Conservation (phyloP, 495 filamentous ascomycete genomes). For the Tuber microsphaerosporum region DNA sequence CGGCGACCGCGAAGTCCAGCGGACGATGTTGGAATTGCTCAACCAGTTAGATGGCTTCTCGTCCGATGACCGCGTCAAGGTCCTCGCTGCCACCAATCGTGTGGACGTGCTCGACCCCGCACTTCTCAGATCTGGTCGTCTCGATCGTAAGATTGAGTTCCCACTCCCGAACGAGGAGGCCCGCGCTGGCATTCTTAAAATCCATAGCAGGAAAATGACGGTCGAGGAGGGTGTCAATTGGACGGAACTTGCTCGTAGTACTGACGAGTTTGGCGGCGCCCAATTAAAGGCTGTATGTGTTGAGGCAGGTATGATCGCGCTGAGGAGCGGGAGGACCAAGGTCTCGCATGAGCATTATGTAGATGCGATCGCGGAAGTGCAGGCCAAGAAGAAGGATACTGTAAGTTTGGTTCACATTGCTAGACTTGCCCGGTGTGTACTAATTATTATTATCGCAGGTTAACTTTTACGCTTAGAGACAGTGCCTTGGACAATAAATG, state of each 20-base stretch:
- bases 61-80: conserved; percentile 98
- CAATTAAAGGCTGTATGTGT: conserved; percentile 98
- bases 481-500: not conserved
- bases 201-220: conserved; percentile 97
- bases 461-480: conserved; percentile 54
- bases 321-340: conserved; percentile 85
- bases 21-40: conserved; percentile 97
- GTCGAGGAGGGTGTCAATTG: conserved; percentile 92
- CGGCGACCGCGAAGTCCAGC: conserved; percentile 94
- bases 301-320: conserved; percentile 97
- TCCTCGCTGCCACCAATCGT: conserved; percentile 94
- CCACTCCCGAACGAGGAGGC: conserved; percentile 98
- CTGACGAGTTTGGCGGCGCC: conserved; percentile 98
- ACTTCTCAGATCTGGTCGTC: conserved; percentile 81
- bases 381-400: conserved; percentile 95
- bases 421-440: not conserved
- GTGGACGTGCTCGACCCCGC: conserved; percentile 96
- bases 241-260: conserved; percentile 88
- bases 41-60: conserved; percentile 99
- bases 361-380: conserved; percentile 94
- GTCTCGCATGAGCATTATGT: conserved; percentile 98
- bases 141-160: conserved; percentile 99
- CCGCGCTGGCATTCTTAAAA: conserved; percentile 90
- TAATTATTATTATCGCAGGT: conserved; percentile 47
- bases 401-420: conserved; percentile 21